Base-by-base conservation (phyloP, 148 eudicot species). In the Salicornia ramosissima region DNA sequence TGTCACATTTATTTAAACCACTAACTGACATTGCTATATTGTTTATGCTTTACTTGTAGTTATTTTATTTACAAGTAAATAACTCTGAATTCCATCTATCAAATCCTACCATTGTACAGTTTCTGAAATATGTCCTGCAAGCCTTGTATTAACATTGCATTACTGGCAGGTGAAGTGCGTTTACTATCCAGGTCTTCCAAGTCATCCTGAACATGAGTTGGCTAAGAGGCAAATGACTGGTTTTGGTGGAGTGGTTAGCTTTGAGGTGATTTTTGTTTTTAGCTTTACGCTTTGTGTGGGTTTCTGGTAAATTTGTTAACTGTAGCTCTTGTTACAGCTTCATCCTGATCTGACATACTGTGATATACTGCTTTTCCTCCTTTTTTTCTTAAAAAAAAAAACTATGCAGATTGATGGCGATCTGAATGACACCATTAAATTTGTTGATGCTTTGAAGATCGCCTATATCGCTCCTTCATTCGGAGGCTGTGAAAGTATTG, bases 381-480 rank as follows among this genome's bases (percentile, higher is more conserved):
- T 19, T 36, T 14, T 10, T 13, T 36, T 21, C 24, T 31, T 21
- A 42, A n/a, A n/a, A n/a, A n/a, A n/a, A n/a, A n/a, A n/a, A n/a
- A n/a, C 65, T 14, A 45, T 75, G 8, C 70, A 92, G 98, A 82
- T 92, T 68, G 88, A 92, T 71, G 98, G 98, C 62, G 96, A 92
- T 80, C 68, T 92, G 67, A 2, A 30, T 19, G 29, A 77, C 56
- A 92, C 98, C 19, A 73, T 74, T 12, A 86, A 83, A 60, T 92
- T 92, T 54, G 78, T 88, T 49, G 98, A 92, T 74, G 73, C 88
- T 6, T 74, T 92, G 81, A 92, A 80, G 74, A 92, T 92, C 62
- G 86, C 98, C 30, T 92, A 92, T 58, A 90, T 92, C 57, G 98
- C 98, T 59, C 96, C 98, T n/a, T 90, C 96, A 10, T 92, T 92